Base-by-base conservation (phyloP, 768 basidiomycete species). In the Lactifluus subvellereus region DNA sequence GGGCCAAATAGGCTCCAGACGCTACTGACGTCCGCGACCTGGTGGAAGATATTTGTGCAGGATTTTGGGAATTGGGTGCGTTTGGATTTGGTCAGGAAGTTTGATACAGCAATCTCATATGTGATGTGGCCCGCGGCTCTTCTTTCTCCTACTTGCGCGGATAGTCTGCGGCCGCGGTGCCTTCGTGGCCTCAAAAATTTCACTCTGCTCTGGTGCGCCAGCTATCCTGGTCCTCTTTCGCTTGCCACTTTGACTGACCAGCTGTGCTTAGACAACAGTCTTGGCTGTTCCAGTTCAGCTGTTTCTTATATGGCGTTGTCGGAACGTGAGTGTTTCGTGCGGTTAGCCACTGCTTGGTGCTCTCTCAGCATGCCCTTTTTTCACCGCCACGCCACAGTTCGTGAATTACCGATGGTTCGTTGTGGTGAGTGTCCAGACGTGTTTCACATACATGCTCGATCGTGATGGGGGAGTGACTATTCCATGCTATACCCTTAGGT, bases 261-360 rank as follows among this genome's bases (percentile, higher is more conserved):
- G 8, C 18, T 16, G 11, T 50, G 13, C 3, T 50, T 51, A 71
- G 71, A 69, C 69, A 7, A 58, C 66, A 7, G 20, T 66, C 14
- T 67, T 72, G 57, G 69, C 72, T 1, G 62, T 68, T 10, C 72
- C 72, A 0, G 66, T 72, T n/a, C 72, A 72, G 54, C 62, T 62
- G 1, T 72, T 72, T 55, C 62, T 71, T 11, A 71, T 67, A 33
- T 70, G 70, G 69, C 64, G 72, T 30, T 72, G 72, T 61, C 72
- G 72, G 72, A 57, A 60, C 35, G 71, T 72, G 30, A 27, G 69
- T 50, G 11, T 54, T 50, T 49, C 16, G 8, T 18, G 16, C 20
- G 6, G n/a, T 18, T 16, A 2, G 30, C 16, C 33, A 30, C 14
- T 18, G 20, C 1, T 30, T 16, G 9, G 1, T 35, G 8, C 16